A percentile compares a stretch with the other conserved stretches of the same genome.
Evolutionary conservation across 2,329 filamentous ascomycete species (phyloP).

Genomic region (Ophiocordyceps robertsii): DNA sequence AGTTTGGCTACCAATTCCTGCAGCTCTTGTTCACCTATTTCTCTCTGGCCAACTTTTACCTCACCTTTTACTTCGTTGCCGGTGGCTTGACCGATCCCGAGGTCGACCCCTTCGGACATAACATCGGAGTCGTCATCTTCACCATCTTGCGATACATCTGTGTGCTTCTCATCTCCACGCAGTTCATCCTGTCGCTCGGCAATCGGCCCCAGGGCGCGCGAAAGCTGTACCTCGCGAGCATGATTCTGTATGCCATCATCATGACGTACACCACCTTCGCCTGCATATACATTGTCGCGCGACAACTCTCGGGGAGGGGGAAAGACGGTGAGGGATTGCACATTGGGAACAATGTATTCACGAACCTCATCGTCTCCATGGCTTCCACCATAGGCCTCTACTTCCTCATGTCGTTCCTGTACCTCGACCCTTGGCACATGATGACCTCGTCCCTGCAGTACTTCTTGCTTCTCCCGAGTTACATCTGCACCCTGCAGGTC

Average conservation of each 20-base stretch:
- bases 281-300: conserved; percentile 74
- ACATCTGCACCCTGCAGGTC: conserved; percentile 94
- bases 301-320: conserved; percentile 50
- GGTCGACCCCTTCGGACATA: conserved; percentile 84
- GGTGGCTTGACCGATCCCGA: conserved; percentile 69
- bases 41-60: conserved; percentile 95
- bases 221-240: conserved; percentile 74
- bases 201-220: conserved; percentile 93
- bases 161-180: conserved; percentile 77
- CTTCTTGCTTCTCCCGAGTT: conserved; percentile 79
- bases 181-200: conserved; percentile 93
- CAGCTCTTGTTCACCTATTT: conserved; percentile 94
- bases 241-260: conserved; percentile 84
- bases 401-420: conserved; percentile 91
- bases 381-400: conserved; percentile 84
- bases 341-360: conserved; percentile 81
- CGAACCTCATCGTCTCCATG: conserved; percentile 85
- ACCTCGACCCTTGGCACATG: conserved; percentile 98
- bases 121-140: conserved; percentile 76
- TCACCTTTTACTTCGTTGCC: conserved; percentile 96
- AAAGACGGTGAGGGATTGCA: conserved; percentile 28
- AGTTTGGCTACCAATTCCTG: conserved; percentile 91
- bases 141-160: conserved; percentile 73
- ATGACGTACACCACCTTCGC: conserved; percentile 94
- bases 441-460: conserved; percentile 86